Percentiles rank a stretch among this genome's conserved stretches.
Evolutionary conservation across 176 grass and related monocot genomes (phyloP).

Genomic region (Luzula sylvatica): DNA sequence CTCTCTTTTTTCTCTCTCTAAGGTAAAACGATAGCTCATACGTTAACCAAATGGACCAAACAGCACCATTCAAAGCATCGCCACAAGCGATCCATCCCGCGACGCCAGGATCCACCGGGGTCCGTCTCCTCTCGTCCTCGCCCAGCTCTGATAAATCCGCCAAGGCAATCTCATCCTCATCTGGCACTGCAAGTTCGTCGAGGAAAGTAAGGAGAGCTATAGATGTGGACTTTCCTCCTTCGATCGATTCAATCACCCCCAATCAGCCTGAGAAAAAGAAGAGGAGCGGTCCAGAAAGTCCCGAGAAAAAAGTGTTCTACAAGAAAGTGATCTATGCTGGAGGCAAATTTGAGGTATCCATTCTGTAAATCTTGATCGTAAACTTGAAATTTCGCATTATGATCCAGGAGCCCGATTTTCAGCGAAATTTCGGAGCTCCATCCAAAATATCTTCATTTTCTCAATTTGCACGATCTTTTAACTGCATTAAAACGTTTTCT

Average conservation of each 20-base stretch:
- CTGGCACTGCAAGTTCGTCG: conserved; percentile 22
- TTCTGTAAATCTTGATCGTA: neutral
- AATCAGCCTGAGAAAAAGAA: conserved; percentile 35
- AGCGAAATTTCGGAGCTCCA: neutral
- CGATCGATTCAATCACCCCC: conserved; percentile 40
- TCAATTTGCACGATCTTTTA: neutral
- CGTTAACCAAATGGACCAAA: too few relatives aligned
- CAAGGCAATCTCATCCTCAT: conserved; percentile 28
- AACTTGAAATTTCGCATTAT: too few relatives aligned
- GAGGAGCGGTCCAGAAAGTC: conserved; percentile 6
- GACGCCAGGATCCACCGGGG: conserved; percentile 25
- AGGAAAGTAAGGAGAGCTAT: conserved; percentile 6
- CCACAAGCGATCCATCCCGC: conserved; percentile 16
- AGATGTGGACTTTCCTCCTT: neutral
- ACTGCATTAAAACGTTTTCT: too few relatives aligned
- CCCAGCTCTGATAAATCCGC: conserved; percentile 18
- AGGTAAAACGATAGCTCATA: too few relatives aligned
- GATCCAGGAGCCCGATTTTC: too few relatives aligned
- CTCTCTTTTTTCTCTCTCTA: too few relatives aligned
- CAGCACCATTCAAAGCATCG: conserved; percentile 7
- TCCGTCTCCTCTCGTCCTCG: conserved; percentile 39
- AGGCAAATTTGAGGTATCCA: conserved; percentile 36
- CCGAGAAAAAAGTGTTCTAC: conserved; percentile 36
- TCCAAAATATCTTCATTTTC: neutral
- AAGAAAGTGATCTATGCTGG: conserved; percentile 68